These are phyloP conservation scores for Neonectria punicea DNA, from an alignment of 2,329 filamentous ascomycete species.

Conservation along the genomic window DNA sequence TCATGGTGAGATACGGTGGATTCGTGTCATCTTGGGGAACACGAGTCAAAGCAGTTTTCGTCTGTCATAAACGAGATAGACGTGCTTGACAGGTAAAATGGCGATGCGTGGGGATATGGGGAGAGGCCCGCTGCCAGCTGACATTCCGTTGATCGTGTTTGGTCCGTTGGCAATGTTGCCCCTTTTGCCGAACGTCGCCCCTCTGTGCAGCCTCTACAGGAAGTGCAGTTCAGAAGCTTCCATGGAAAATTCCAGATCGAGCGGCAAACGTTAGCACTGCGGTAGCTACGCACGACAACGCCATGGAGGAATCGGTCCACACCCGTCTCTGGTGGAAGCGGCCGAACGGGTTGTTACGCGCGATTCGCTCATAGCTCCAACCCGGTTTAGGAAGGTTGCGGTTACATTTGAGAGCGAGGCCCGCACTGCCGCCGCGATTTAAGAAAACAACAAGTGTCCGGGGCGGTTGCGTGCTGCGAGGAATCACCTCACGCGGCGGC, in stretches of 20 bases:
- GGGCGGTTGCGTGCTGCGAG: background rate
- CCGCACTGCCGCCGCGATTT: background rate
- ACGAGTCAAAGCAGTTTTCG: background rate
- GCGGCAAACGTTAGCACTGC: too few relatives aligned
- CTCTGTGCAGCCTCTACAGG: background rate
- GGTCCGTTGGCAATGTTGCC: background rate
- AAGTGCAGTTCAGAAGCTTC: background rate
- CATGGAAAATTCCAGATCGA: background rate
- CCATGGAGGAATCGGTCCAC: constrained; percentile 6
- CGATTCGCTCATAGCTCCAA: constrained; percentile 9
- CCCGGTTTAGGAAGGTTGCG: constrained; percentile 20
- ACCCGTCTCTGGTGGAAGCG: background rate
- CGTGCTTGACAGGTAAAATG: background rate
- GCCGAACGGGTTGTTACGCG: background rate
- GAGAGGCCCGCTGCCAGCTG: background rate
- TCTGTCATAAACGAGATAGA: background rate
- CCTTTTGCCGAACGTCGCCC: background rate
- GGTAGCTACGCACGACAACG: background rate
- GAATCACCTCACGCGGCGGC: background rate
- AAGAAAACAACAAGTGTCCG: background rate
- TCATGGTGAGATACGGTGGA: background rate
- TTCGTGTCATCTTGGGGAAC: background rate
- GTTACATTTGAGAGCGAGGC: constrained; percentile 12
- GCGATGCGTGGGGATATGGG: background rate
- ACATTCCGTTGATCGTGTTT: background rate